phyloP scores from a whole-genome alignment of 2,329 filamentous ascomycete species.

The Paecilomyces fulvus region DNA sequence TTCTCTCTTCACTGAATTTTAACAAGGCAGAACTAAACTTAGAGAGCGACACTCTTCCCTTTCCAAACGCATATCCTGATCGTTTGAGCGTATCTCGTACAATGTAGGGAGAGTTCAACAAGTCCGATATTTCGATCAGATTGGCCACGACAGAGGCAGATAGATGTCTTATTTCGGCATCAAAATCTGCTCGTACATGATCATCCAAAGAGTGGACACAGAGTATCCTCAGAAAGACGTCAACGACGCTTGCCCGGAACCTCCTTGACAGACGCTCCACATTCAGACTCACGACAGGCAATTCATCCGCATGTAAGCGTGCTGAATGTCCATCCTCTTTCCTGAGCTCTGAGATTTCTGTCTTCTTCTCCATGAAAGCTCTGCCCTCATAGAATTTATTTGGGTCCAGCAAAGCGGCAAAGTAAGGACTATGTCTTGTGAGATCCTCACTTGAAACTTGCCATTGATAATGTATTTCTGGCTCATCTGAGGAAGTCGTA shows the following conservation, averaged over 20 bases:
- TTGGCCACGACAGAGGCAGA: slow-evolving; percentile 23
- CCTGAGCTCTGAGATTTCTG: slow-evolving; percentile 7
- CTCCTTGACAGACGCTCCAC: slow-evolving; percentile 15
- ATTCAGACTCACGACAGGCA: slow-evolving; percentile 23
- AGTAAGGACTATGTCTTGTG: slow-evolving; percentile 29
- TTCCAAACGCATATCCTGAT: slow-evolving; percentile 22
- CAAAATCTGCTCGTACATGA: slow-evolving; percentile 11
- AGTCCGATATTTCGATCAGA: slow-evolving; percentile 24
- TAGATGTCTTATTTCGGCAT: slow-evolving; percentile 17
- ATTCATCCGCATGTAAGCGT: not conserved
- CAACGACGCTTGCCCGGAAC: slow-evolving; percentile 23
- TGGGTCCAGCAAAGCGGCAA: slow-evolving; percentile 31
- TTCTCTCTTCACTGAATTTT: slow-evolving; percentile 28
- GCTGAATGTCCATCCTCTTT: not conserved
- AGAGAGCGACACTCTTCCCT: slow-evolving; percentile 15
- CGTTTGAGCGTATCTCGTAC: slow-evolving; percentile 15
- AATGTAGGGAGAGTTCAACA: slow-evolving; percentile 24
- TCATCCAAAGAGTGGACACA: slow-evolving; percentile 19
- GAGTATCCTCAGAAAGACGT: slow-evolving; percentile 24
- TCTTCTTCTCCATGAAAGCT: slow-evolving; percentile 19
- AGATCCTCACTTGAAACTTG: slow-evolving; percentile 25
- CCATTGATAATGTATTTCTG: slow-evolving; percentile 16
- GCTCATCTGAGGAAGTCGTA: slow-evolving; percentile 2
- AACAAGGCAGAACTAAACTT: slow-evolving; percentile 18
- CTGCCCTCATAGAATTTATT: slow-evolving; percentile 35